Evolutionary conservation across 164 flowering plant genomes (phyloP).

Genomic region (Umbellularia californica): DNA sequence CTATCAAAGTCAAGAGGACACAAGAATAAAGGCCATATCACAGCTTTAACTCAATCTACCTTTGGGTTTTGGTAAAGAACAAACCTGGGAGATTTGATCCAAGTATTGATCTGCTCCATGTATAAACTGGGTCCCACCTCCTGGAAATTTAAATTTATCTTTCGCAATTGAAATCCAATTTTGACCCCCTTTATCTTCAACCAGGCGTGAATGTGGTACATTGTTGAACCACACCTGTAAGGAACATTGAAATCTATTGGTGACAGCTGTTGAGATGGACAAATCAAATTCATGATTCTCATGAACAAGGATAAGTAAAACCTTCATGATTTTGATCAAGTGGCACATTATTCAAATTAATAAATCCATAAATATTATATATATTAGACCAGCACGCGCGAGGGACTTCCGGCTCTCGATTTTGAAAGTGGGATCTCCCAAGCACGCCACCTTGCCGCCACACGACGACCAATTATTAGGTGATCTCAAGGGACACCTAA

Average conservation of each 20-base stretch:
- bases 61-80: not conserved
- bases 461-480: too few species aligned
- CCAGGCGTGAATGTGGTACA: constrained; percentile 91
- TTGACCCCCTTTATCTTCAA: constrained; percentile 97
- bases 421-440: too few species aligned
- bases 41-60: not conserved
- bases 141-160: constrained; percentile 92
- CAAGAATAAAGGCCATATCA: not conserved
- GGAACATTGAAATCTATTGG: not conserved
- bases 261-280: not conserved
- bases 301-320: not conserved
- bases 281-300: not conserved
- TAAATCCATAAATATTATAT: too few species aligned
- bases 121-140: constrained; percentile 98
- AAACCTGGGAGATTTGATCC: constrained; percentile 82
- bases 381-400: too few species aligned
- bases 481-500: too few species aligned
- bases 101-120: constrained; percentile 92
- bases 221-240: constrained; percentile 88
- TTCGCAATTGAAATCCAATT: constrained; percentile 75
- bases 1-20: not conserved
- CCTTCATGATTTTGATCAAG: not conserved
- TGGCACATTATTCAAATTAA: too few species aligned
- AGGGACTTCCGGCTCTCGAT: too few species aligned
- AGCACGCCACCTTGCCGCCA: too few species aligned